Conservation (phyloP, 2,329 filamentous ascomycete species). For the Colletotrichum gloeosporioides region DNA sequence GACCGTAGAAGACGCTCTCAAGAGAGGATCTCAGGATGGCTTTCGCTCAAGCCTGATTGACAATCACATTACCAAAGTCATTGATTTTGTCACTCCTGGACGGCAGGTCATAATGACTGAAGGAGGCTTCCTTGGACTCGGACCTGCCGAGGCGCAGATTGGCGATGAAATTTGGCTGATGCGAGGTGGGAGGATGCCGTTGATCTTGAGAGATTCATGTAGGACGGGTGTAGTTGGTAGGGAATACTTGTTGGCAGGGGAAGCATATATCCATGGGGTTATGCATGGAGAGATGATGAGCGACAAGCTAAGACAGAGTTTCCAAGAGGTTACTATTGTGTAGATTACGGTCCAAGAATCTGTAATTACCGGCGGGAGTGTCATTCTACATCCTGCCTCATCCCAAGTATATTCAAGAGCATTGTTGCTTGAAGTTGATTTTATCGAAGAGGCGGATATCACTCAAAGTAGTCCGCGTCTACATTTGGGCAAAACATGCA, state of each 20-base stretch:
- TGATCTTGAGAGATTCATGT: not conserved
- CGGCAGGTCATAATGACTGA: not conserved
- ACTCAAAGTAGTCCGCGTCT: not conserved
- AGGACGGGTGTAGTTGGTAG: not conserved
- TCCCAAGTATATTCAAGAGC: not conserved
- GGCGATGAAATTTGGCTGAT: slow-evolving; percentile 8
- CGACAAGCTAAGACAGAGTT: not conserved
- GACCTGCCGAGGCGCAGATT: not conserved
- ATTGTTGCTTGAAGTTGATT: too few species aligned
- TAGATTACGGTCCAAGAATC: not conserved
- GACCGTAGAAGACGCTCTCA: not conserved
- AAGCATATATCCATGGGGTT: not conserved
- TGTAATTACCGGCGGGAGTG: not conserved
- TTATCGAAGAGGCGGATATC: too few species aligned
- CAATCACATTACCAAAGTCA: not conserved
- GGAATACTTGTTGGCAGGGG: not conserved
- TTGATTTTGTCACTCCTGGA: not conserved
- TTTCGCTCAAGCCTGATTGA: not conserved
- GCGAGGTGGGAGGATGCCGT: not conserved
- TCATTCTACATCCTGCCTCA: not conserved
- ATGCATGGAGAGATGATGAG: slow-evolving; percentile 1
- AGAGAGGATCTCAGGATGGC: not conserved
- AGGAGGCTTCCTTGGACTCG: not conserved
- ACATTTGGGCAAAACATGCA: not conserved
- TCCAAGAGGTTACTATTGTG: not conserved